These are phyloP conservation scores for Lichtheimia hyalospora DNA, from an alignment of 371 early-diverging fungal genomes.

Conservation along the genomic window DNA sequence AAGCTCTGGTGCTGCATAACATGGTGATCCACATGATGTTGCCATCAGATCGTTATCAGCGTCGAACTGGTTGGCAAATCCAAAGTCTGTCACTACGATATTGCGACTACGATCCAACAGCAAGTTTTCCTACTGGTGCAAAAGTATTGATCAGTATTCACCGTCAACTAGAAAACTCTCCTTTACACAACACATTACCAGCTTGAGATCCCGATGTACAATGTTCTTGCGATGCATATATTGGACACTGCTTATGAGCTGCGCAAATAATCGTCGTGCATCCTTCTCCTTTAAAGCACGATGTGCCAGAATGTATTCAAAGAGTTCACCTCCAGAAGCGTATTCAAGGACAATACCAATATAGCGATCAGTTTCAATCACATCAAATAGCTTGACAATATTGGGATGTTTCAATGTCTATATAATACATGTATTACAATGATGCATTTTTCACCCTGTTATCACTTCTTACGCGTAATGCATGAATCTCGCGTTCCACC, in stretches of 20 bases:
- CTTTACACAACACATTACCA: conserved; percentile 50
- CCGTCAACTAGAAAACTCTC: conserved; percentile 27
- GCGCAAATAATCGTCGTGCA: conserved; percentile 66
- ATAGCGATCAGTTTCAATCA: conserved; percentile 70
- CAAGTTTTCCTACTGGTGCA: conserved; percentile 78
- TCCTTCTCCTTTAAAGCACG: conserved; percentile 61
- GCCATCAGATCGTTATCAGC: conserved; percentile 76
- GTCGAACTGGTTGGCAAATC: conserved; percentile 96
- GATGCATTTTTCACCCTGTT: neutral
- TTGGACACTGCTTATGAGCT: conserved; percentile 68
- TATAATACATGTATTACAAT: conserved; percentile 21
- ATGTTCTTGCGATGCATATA: conserved; percentile 59
- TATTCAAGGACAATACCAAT: conserved; percentile 73
- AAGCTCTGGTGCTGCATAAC: conserved; percentile 97
- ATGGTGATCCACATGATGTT: conserved; percentile 96
- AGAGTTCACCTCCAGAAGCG: conserved; percentile 69
- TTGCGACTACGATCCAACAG: conserved; percentile 82
- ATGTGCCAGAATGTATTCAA: conserved; percentile 69
- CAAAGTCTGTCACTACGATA: conserved; percentile 98
- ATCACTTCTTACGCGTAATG: conserved; percentile 63
- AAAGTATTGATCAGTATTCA: neutral
- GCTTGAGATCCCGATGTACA: conserved; percentile 75
- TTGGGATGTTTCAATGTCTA: conserved; percentile 70
- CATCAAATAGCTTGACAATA: conserved; percentile 74
- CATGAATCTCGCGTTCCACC: conserved; percentile 75